Base-by-base conservation (phyloP, 768 basidiomycete species). In the Phallus indusiatus region DNA sequence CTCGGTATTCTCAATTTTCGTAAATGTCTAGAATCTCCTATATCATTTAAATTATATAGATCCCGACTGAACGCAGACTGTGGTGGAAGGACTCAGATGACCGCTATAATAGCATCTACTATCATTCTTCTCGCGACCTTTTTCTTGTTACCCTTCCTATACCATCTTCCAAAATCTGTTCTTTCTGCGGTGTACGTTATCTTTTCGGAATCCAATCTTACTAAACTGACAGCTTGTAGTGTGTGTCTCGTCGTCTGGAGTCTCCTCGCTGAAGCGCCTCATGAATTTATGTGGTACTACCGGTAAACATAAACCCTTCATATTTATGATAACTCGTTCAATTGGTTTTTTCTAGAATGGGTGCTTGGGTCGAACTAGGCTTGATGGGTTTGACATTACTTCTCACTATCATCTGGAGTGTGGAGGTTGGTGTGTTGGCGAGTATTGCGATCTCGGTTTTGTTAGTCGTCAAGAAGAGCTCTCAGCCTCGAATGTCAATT, bases 391-490 rank as follows among this genome's bases (percentile, higher is more conserved):
- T 94, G 54, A 97, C 96, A 0, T 96, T 98, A 71, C 65, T 85
- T 62, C 81, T 90, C 56, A 93, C 92, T 1, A 83, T 96, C 57
- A 70, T 96, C 21, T 94, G 91, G 84, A 85, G 87, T 63, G 84
- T 98, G 58, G 94, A 98, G 75, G 84, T 91, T 56, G 95, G 95
- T 14, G 84, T 98, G 47, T 82, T 88, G n/a, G 84, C 90, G 64
- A 90, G 90, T 63, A 75, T 97, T 62, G 83, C 93, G 47, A 82
- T 94, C 59, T 93, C 93, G 34, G 78, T 98, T 46, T 74, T 97
- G 0, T 78, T 98, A 34, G 91, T 96, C 51, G 90, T 98, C 4
- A 85, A 86, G 63, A 85, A 91, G 36, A 93, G 93, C 1, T 93
- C 94, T 3, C 86, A 81, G 65, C 81, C 93, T 1, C 79, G 93